Base-by-base conservation (phyloP, 371 early-diverging fungal genomes). In the Mycotypha africana region DNA sequence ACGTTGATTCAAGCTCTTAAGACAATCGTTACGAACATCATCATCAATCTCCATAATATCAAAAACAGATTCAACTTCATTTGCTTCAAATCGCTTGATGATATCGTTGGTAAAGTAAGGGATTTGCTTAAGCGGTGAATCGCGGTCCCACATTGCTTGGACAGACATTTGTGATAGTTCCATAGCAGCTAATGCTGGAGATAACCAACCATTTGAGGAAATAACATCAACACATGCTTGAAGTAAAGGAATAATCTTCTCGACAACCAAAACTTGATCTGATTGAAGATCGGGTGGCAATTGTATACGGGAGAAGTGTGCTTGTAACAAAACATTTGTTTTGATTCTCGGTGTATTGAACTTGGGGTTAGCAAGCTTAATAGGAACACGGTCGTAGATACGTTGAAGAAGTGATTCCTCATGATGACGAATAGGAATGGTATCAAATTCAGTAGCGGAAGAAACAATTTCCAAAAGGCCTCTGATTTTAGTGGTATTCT, bases 171-270 rank as follows among this genome's bases (percentile, higher is more conserved):
- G 98, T 19, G 89, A 84, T 60, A 97, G 55, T 60, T 98, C 97
- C 97, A 97, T 96, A 4, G 93, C 77, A 1, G 90, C 81, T 45
- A 97, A 58, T 11, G 93, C 94, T 4, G 96, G 93, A 1, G 80
- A 70, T 43, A 96, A 75, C 93, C 93, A 95, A 19, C 93, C 95
- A 50, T 86, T 85, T 15, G 89, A 88, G 33, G 92, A 86, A 37
- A 95, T 84, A 10, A 98, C 96, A 67, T 98, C 98, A 5, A 97
- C 96, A 55, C 86, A 79, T 0, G 97, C 95, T 59, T 98, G 96
- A 34, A 98, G 52, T 30, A 98, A 65, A 14, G 89, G 89, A 50
- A 93, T 71, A 15, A 91, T 66, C 37, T 81, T 78, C 4, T 72
- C 62, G 22, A 95, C 61, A 19, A 95, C 70, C 15, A 72, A 28